Percentiles rank a stretch among this genome's conserved stretches.
phyloP scores from a whole-genome alignment of 768 basidiomycete species.

The Mycena pura region DNA sequence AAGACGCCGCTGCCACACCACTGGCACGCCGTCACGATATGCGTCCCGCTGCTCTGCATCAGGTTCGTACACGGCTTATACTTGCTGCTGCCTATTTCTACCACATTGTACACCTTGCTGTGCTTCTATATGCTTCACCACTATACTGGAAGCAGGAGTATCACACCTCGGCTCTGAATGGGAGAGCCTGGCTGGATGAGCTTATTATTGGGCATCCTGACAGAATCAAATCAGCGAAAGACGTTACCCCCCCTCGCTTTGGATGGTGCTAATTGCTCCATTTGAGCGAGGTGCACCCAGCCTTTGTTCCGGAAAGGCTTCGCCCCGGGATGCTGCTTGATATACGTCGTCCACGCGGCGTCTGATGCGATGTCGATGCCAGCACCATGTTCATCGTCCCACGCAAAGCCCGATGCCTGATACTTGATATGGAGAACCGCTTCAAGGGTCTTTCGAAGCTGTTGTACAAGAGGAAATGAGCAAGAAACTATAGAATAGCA shows the following conservation, averaged over 20 bases:
- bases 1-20: no score
- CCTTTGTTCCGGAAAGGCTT: slow-evolving; percentile 34
- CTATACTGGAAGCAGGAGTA: no score
- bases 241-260: slow-evolving; percentile 12
- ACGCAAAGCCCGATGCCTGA: neutral
- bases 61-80: no score
- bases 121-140: no score
- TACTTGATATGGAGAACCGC: no score
- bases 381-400: neutral
- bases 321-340: slow-evolving; percentile 28
- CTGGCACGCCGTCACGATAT: no score
- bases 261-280: slow-evolving; percentile 20
- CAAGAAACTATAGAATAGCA: neutral
- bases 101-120: no score
- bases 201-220: no score
- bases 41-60: no score
- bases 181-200: no score
- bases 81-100: no score
- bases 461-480: neutral
- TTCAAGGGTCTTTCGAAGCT: neutral
- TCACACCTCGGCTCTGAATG: no score
- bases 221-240: neutral
- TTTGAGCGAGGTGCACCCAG: slow-evolving; percentile 21
- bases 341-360: slow-evolving; percentile 30
- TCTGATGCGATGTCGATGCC: neutral